phyloP scores from a whole-genome alignment of 495 filamentous ascomycete species.

The Tirmania nivea region DNA sequence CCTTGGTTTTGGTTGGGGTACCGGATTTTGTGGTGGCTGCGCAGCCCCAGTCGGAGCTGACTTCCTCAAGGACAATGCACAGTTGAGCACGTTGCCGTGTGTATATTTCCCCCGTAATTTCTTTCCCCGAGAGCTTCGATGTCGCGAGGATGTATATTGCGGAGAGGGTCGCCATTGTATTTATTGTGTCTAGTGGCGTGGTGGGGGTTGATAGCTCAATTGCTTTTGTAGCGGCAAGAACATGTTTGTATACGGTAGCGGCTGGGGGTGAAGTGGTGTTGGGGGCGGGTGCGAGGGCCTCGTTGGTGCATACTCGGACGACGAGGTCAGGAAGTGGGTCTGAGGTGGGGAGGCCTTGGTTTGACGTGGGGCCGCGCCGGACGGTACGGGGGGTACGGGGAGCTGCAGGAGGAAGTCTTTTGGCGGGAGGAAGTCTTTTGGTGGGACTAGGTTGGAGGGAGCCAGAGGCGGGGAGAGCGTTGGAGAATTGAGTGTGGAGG shows the following conservation, averaged over 20 bases:
- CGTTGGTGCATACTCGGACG: no score
- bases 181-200: not conserved
- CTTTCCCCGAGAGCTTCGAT: conserved; percentile 19
- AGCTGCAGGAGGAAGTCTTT: no score
- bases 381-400: no score
- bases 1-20: no score
- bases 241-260: conserved; percentile 5
- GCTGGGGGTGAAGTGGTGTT: not conserved
- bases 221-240: conserved; percentile 15
- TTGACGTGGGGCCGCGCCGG: no score
- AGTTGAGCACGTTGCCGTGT: conserved; percentile 6
- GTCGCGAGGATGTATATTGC: conserved; percentile 45
- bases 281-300: no score
- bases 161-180: conserved; percentile 23
- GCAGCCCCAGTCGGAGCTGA: no score
- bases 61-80: not conserved
- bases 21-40: no score
- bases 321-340: no score
- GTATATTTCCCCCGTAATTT: conserved; percentile 18
- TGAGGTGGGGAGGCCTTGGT: no score
- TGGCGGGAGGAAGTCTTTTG: no score
- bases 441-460: not conserved
- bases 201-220: conserved; percentile 4
- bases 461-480: conserved; percentile 32
- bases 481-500: conserved; percentile 60